phyloP scores from a whole-genome alignment of 2,329 filamentous ascomycete species.

The Raffaelea arxii region DNA sequence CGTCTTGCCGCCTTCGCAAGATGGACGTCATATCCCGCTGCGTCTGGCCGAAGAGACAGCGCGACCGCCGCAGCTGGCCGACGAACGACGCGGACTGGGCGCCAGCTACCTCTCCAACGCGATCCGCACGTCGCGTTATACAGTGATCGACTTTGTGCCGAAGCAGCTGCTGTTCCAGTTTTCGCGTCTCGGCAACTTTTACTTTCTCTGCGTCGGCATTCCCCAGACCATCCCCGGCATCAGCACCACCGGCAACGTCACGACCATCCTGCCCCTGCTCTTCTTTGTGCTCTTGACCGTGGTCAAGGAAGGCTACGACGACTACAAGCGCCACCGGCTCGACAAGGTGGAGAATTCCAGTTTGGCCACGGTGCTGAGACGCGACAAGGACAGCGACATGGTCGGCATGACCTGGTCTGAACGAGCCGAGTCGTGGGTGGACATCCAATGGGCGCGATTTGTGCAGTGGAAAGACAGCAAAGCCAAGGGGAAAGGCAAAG shows the following conservation, averaged over 20 bases:
- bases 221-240: conserved; percentile 72
- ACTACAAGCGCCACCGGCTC: conserved; percentile 67
- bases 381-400: not conserved
- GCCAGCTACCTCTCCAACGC: conserved; percentile 44
- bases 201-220: conserved; percentile 76
- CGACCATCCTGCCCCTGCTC: conserved; percentile 61
- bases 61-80: conserved; percentile 24
- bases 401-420: not conserved
- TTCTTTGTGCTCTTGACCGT: conserved; percentile 76
- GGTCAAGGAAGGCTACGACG: conserved; percentile 79
- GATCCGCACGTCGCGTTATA: conserved; percentile 78
- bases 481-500: not conserved
- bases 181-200: conserved; percentile 76
- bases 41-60: conserved; percentile 24
- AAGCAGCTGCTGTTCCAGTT: conserved; percentile 81
- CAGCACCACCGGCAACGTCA: conserved; percentile 66
- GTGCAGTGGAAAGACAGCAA: too few relatives aligned
- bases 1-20: conserved; percentile 14
- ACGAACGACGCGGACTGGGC: conserved; percentile 40
- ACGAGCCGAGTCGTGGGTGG: not conserved
- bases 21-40: conserved; percentile 19
- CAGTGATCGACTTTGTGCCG: conserved; percentile 73
- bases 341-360: conserved; percentile 71
- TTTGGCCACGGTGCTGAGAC: conserved; percentile 34
- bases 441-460: too few relatives aligned